phyloP scores from a whole-genome alignment of 2,329 filamentous ascomycete species.

The Colletotrichum sojae region DNA sequence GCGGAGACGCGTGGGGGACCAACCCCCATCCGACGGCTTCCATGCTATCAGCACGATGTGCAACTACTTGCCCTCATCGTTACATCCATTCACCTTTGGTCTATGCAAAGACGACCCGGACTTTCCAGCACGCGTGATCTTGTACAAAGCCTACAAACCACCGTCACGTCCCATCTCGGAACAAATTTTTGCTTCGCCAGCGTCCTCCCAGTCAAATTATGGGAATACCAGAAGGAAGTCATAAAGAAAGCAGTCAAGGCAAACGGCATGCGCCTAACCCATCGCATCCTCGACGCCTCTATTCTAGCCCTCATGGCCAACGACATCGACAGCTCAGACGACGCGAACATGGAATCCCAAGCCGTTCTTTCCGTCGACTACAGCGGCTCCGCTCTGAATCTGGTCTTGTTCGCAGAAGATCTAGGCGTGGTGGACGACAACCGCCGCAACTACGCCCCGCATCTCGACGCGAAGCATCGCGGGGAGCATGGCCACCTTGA shows the following conservation, averaged over 20 bases:
- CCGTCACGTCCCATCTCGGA: constrained; percentile 14
- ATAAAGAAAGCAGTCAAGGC: constrained; percentile 2
- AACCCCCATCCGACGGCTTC: rapidly evolving
- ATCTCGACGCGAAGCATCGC: neutral
- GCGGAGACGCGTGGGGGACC: neutral
- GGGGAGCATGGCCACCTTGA: neutral
- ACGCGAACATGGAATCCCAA: neutral
- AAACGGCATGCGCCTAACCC: constrained; percentile 3
- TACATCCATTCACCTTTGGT: neutral
- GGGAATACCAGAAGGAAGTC: neutral
- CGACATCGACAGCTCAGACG: too few species aligned
- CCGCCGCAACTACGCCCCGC: neutral
- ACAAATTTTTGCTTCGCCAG: constrained; percentile 16
- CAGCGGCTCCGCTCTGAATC: constrained; percentile 2
- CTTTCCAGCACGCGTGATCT: constrained; percentile 1
- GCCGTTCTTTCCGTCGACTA: constrained; percentile 13
- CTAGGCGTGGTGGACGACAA: neutral
- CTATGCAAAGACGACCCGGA: neutral
- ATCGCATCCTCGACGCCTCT: neutral
- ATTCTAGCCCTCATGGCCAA: neutral
- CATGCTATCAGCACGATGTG: neutral
- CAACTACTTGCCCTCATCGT: neutral
- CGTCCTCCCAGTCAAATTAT: neutral
- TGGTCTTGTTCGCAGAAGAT: neutral
- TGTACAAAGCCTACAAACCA: constrained; percentile 5